Base-by-base conservation (phyloP, 2,329 filamentous ascomycete species). In the Spiromastix sp. region DNA sequence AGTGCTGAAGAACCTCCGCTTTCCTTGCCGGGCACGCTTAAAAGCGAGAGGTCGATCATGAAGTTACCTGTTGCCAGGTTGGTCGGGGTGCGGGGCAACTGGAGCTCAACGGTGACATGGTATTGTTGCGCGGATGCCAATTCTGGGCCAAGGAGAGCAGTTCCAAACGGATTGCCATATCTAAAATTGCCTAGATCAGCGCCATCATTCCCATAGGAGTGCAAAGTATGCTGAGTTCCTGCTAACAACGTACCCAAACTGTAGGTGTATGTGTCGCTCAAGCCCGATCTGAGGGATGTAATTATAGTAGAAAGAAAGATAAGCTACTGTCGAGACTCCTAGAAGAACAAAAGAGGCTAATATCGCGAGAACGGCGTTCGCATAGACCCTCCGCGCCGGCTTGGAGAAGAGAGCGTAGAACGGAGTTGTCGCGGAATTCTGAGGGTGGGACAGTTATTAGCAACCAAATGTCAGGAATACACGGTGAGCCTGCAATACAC, bases 51-150 rank as follows among this genome's bases (percentile, higher is more conserved):
- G 30, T 83, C 79, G 12, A 96, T 66, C 91, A 98, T 98, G 67
- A 95, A 96, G 62, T 96, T 96, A 18, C 91, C 91, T 10, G 74
- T 72, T 2, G 72, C 72, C 15, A 82, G 61, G 50, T 98, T 98
- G 2, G 70, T 60, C 0, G 76, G 77, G 2, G 85, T 91, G 26
- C 80, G 77, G 12, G 91, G 91, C 43, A 98, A 68, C 3, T 74
- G 71, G 20, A 98, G 68, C 15, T 75, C 68, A 2, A 96, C 68
- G 4, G 73, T 70, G 27, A 98, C 72, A 56, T 96, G 86, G 67
- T 98, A 98, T 31, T 79, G 71, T 56, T 95, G 89, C 30, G 74
- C 69, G 12, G 75, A 67, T 45, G 81, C 75, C 42, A 91, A 63
- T 30, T 73, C 67, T 13, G 66, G 48, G 8, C 58, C 55, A 9